These are phyloP conservation scores for Antrodiella citrinella DNA, from an alignment of 768 basidiomycete genomes.

Conservation along the genomic window DNA sequence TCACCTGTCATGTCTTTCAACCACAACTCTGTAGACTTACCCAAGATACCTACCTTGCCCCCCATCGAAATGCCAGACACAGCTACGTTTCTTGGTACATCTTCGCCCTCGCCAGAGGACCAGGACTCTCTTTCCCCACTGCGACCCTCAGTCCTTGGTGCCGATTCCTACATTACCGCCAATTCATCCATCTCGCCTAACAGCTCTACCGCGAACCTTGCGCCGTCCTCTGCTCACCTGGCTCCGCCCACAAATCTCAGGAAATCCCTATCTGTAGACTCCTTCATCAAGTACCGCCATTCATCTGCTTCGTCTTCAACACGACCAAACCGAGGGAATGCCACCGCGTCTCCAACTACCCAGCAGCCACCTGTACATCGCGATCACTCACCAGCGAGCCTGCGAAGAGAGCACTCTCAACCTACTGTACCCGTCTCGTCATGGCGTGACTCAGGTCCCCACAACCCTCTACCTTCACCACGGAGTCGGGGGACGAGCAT, in stretches of 20 bases:
- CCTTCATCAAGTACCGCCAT: slow-evolving; percentile 40
- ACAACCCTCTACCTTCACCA: slow-evolving; percentile 19
- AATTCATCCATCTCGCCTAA: slow-evolving; percentile 16
- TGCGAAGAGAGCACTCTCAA: neutral
- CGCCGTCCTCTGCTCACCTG: slow-evolving; percentile 18
- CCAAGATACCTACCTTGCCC: slow-evolving; percentile 34
- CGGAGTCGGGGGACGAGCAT: slow-evolving; percentile 51
- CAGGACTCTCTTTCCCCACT: slow-evolving; percentile 37
- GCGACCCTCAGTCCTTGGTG: slow-evolving; percentile 27
- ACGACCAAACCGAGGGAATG: slow-evolving; percentile 9
- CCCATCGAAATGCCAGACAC: slow-evolving; percentile 35
- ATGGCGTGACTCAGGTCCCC: slow-evolving; percentile 4
- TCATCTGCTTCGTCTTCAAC: slow-evolving; percentile 6
- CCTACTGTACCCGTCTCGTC: neutral
- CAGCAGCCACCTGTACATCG: neutral
- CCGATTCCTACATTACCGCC: slow-evolving; percentile 21
- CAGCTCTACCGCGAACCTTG: slow-evolving; percentile 16
- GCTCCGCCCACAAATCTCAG: slow-evolving; percentile 39
- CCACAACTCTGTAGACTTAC: slow-evolving; percentile 23
- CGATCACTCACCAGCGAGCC: neutral
- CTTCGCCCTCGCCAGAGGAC: slow-evolving; percentile 27
- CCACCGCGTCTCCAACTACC: neutral
- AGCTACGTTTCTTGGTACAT: slow-evolving; percentile 16
- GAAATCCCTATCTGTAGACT: slow-evolving; percentile 75
- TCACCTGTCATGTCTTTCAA: slow-evolving; percentile 15